phyloP scores from a whole-genome alignment of 371 early-diverging fungal species.

The Apophysomyces variabilis region DNA sequence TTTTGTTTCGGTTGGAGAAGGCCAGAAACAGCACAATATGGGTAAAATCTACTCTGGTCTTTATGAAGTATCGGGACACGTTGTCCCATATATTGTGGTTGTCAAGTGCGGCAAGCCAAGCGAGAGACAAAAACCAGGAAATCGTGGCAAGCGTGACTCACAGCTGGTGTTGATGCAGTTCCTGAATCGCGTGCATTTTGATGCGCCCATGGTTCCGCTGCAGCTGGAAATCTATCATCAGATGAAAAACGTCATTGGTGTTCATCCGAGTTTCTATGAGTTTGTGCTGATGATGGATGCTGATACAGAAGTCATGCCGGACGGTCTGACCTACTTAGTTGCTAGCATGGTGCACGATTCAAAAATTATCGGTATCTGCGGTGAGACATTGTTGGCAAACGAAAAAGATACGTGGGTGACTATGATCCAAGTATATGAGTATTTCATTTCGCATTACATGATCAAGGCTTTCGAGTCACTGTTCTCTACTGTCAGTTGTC shows the following conservation, averaged over 20 bases:
- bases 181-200: slow-evolving; percentile 95
- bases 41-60: slow-evolving; percentile 97
- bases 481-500: slow-evolving; percentile 97
- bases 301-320: slow-evolving; percentile 89
- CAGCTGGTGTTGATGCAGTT: slow-evolving; percentile 99
- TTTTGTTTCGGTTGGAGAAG: slow-evolving; percentile 88
- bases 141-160: slow-evolving; percentile 99
- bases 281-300: slow-evolving; percentile 95
- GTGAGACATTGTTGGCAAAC: slow-evolving; percentile 90
- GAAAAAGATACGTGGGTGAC: slow-evolving; percentile 94
- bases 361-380: slow-evolving; percentile 91
- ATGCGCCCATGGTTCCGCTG: slow-evolving; percentile 88
- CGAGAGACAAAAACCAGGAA: slow-evolving; percentile 83
- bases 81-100: slow-evolving; percentile 91
- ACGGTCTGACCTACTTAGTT: slow-evolving; percentile 87
- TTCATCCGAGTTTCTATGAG: slow-evolving; percentile 87
- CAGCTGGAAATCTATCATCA: slow-evolving; percentile 94
- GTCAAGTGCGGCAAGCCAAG: slow-evolving; percentile 86
- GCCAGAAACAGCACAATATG: slow-evolving; percentile 85
- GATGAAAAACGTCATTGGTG: slow-evolving; percentile 91
- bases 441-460: slow-evolving; percentile 98
- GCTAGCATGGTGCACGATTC: slow-evolving; percentile 86
- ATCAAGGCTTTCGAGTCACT: slow-evolving; percentile 99
- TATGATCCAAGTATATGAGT: slow-evolving; percentile 99
- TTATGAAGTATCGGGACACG: slow-evolving; percentile 83